Base-by-base conservation (phyloP, 108 stramenopile genomes). In the Skeletonema menzelii region DNA sequence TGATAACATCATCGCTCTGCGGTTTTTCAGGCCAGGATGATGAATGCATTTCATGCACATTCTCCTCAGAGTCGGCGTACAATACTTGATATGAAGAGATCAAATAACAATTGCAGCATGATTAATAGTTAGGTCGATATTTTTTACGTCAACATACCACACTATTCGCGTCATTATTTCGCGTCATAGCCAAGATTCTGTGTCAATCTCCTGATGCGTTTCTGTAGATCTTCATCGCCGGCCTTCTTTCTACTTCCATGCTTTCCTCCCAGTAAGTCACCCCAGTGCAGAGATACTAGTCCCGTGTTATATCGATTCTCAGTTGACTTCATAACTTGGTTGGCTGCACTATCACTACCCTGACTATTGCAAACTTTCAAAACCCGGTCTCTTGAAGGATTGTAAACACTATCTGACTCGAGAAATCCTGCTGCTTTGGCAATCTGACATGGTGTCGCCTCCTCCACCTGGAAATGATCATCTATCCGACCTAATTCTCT, bases 181-280 rank as follows among this genome's bases (percentile, higher is more conserved):
- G 17, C 72, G 53, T 64, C 61, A 38, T 80, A 80, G n/a, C 53
- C 62, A 14, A 80, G 46, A 12, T 34, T 61, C 15, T 3, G 14
- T 37, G 63, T 75, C 28, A 80, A 44, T 5, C 42, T 65, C 73
- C 28, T 80, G 3, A 80, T 32, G 26, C 67, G 35, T 28, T 30
- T 58, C 44, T 75, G 69, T 24, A 80, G 65, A 49, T 44, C 55
- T 13, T 27, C 55, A 70, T 81, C 72, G 8, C 77, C 83, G 10
- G 42, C n/a, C 47, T 66, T 70, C 65, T 57, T 70, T 59, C 55
- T 71, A 44, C 83, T 86, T 15, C 77, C 76, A 63, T 84, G 70
- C 64, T 69, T 67, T 15, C 86, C 84, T 65, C 82, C 84, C 28
- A 57, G 60, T 24, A 87, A 63, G 69, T 87, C 86, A 10, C 80